Evolutionary conservation across 140 eudicot genomes (phyloP).

Genomic region (Ambrosia hybrid): DNA sequence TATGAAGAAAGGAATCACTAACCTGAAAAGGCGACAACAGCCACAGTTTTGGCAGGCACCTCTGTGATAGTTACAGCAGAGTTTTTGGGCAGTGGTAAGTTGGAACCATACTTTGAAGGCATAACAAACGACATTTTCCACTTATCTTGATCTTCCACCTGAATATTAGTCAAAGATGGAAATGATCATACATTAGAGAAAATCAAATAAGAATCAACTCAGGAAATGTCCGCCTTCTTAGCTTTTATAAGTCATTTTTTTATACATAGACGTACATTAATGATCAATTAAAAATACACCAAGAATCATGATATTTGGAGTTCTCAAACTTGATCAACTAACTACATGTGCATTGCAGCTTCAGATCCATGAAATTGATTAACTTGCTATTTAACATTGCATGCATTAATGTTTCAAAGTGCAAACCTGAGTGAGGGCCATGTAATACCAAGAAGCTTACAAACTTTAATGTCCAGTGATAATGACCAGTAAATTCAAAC

Average conservation of each 20-base stretch:
- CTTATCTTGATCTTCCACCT: constrained; percentile 67
- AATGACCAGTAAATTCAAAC: not conserved
- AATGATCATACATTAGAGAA: not conserved
- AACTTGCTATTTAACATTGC: not conserved
- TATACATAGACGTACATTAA: not conserved
- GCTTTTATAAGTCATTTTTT: not conserved
- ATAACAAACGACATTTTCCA: constrained; percentile 94
- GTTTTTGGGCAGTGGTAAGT: constrained; percentile 86
- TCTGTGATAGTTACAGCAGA: constrained; percentile 70
- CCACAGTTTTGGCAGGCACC: constrained; percentile 77
- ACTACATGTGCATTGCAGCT: not conserved
- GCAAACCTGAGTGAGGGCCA: not conserved
- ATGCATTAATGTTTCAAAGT: constrained; percentile 3
- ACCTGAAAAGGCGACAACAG: constrained; percentile 97
- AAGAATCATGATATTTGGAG: not conserved
- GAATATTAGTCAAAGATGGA: constrained; percentile 17
- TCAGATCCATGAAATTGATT: not conserved
- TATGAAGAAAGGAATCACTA: constrained; percentile 14
- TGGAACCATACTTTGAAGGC: constrained; percentile 95
- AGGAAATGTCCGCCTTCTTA: not conserved
- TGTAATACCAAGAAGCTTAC: not conserved
- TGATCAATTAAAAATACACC: not conserved
- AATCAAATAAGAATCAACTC: constrained; percentile 4
- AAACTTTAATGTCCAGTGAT: too few species aligned
- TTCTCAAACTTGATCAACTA: not conserved